These are phyloP conservation scores for Aechmea fasciata DNA, from an alignment of 176 grass and related monocot species.

Conservation along the genomic window DNA sequence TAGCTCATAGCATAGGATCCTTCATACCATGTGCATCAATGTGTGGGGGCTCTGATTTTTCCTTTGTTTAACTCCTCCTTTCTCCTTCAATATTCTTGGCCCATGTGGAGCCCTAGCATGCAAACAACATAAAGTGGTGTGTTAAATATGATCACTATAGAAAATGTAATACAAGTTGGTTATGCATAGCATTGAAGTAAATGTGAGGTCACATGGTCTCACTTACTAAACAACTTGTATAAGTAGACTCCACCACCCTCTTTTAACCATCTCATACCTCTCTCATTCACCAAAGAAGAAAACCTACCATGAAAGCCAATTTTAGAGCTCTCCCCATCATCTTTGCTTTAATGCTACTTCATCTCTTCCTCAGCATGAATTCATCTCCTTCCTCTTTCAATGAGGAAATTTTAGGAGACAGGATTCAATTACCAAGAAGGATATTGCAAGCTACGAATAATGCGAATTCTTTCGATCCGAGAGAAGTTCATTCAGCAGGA, in stretches of 20 bases:
- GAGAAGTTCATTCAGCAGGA: background rate
- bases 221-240: background rate
- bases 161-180: slow-evolving; percentile 3
- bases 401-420: slow-evolving; percentile 2
- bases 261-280: slow-evolving; percentile 23
- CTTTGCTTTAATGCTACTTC: slow-evolving; percentile 29
- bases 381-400: slow-evolving; percentile 19
- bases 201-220: background rate
- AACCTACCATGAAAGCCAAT: slow-evolving; percentile 25
- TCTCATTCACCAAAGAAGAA: slow-evolving; percentile 7
- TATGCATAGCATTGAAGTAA: background rate
- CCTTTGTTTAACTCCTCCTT: background rate
- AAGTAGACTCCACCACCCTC: slow-evolving; percentile 4
- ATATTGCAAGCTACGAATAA: slow-evolving; percentile 20
- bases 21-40: slow-evolving; percentile 2
- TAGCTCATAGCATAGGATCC: background rate
- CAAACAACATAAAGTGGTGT: background rate
- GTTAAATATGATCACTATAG: background rate
- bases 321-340: slow-evolving; percentile 15
- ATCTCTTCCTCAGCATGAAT: slow-evolving; percentile 25
- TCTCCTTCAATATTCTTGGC: background rate
- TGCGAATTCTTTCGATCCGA: slow-evolving; percentile 20
- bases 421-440: slow-evolving; percentile 24
- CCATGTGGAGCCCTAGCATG: background rate
- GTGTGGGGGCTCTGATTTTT: background rate